These are phyloP conservation scores for Condylostoma magnum DNA, from an alignment of 169 alveolate species.

Conservation along the genomic window DNA sequence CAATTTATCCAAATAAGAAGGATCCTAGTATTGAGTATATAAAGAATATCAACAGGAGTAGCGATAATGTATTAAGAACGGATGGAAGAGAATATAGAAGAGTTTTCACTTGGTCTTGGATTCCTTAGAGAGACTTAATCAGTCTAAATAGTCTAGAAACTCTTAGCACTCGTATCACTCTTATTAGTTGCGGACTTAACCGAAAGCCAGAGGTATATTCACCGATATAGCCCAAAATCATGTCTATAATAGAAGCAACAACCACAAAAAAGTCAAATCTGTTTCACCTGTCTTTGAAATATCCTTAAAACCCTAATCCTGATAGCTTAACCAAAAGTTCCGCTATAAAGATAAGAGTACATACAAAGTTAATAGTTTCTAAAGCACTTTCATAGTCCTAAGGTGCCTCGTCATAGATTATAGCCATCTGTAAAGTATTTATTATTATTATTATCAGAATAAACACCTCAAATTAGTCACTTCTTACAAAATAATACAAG, in stretches of 20 bases:
- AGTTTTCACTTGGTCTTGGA: background rate
- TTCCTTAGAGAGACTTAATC: background rate
- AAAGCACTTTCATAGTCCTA: background rate
- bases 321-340: slow-evolving; percentile 16
- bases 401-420: slow-evolving; percentile 3
- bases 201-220: background rate
- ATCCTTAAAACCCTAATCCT: slow-evolving; percentile 11
- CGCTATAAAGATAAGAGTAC: background rate
- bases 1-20: background rate
- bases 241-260: background rate
- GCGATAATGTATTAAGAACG: background rate
- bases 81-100: slow-evolving; percentile 10
- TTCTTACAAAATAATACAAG: background rate
- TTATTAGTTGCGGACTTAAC: slow-evolving; percentile 4
- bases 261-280: slow-evolving; percentile 31
- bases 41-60: slow-evolving; percentile 15
- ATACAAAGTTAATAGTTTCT: background rate
- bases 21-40: slow-evolving; percentile 27
- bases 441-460: slow-evolving; percentile 1
- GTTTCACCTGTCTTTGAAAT: slow-evolving; percentile 8
- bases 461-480: slow-evolving; percentile 6
- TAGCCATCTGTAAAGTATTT: slow-evolving; percentile 4
- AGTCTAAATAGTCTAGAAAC: slow-evolving; percentile 20
- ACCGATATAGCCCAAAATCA: background rate
- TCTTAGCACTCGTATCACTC: slow-evolving; percentile 14